Conservation (phyloP, 2,329 filamentous ascomycete genomes). For the Tolypocladium tundrense region DNA sequence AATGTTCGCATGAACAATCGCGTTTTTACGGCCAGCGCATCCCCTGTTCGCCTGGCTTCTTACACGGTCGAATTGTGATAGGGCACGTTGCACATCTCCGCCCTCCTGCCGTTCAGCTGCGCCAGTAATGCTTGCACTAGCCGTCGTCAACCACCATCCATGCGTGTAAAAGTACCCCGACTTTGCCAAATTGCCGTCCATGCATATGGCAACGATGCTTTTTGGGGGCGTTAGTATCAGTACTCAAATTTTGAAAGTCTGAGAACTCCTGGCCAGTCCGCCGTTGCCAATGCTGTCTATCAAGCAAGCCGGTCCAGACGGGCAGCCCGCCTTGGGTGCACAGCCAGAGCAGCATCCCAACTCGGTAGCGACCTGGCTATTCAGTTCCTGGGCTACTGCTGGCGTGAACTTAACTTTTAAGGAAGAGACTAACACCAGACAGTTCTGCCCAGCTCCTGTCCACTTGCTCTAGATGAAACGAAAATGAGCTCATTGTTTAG, state of each 20-base stretch:
- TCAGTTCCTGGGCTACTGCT: neutral
- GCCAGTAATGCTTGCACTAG: slow-evolving; percentile 2
- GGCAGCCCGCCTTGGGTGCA: neutral
- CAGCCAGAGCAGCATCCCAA: neutral
- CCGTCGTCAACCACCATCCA: neutral
- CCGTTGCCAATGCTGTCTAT: neutral
- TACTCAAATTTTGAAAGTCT: too few relatives aligned
- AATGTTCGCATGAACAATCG: neutral
- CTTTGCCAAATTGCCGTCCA: neutral
- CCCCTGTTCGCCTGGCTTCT: neutral
- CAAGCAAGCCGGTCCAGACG: neutral
- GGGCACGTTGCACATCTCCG: slow-evolving; percentile 6
- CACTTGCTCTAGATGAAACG: neutral
- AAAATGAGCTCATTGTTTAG: neutral
- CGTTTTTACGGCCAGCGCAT: neutral
- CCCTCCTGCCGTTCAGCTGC: slow-evolving; percentile 2
- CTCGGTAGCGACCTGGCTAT: neutral
- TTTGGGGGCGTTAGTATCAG: too few relatives aligned
- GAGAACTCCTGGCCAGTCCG: too few relatives aligned
- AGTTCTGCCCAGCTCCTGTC: neutral
- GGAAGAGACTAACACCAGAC: neutral
- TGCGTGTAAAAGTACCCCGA: neutral
- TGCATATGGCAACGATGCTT: neutral
- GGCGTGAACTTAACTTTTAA: neutral
- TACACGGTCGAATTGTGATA: slow-evolving; percentile 2